Evolutionary conservation across 108 stramenopile genomes (phyloP), one percentile per base, ranked within the genome.

Genomic region (Conticribra guillardii): DNA sequence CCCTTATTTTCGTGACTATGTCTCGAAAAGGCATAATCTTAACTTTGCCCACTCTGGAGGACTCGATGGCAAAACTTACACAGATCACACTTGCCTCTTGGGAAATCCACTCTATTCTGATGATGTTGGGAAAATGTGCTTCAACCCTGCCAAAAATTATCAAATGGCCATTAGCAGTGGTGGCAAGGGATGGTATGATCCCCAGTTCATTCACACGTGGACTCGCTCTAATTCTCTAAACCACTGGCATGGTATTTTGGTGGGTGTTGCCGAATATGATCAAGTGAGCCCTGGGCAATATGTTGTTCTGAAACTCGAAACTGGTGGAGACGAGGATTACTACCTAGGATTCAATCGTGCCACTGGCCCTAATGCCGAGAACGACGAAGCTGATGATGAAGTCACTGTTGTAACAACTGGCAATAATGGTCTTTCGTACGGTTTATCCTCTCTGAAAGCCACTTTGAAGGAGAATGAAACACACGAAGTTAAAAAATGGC

Each of bases 231-330:
- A 5, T 5, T 11, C 5, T 9, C 37, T 11, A 5, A 41, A 11
- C 37, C 37, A 9, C 56, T 28, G 26, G 26, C 8, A 21, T 15
- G 26, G 28, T 19, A 30, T 26, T 8, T n/a, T 67, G 44, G 29
- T 67, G 5, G 67, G 67, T n/a, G 34, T 67, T 44, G 58, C 67
- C 52, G 58, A 67, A 18, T 67, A 67, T 59, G 58, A 59, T 21
- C 29, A 45, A 16, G 60, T 27, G 3, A n/a, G 32, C 18, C 1
- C 18, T n/a, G 37, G 18, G 19, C 7, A 67, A 19, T 32, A 26
- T 33, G 44, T 37, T 27, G 58, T 37, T 0, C 15, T 67, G 34
- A 67, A 67, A 30, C 18, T 67, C 19, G 67, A 67, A 27, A 60
- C 41, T 59, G 58, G 67, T 0, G 58, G 19, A 41, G 26, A 32